Percentiles rank a stretch among this genome's conserved stretches.
Conservation (phyloP, 805 yeast genomes). For the Metschnikowia hibisci region DNA sequence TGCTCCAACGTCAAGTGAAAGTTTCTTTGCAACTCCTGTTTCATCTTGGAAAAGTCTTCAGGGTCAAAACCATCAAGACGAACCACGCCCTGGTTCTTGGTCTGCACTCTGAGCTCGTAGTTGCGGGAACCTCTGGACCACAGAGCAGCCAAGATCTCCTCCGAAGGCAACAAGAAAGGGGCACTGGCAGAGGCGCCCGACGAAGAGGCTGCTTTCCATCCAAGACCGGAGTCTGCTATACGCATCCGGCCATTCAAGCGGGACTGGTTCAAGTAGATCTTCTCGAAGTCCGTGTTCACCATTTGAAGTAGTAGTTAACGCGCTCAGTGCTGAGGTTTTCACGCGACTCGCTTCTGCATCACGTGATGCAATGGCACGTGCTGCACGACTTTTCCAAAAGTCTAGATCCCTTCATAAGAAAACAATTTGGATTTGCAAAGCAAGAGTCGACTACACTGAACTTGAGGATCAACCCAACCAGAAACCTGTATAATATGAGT, state of each 20-base stretch:
- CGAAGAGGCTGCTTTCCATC: conserved; percentile 76
- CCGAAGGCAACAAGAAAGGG: conserved; percentile 87
- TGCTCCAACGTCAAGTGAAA: conserved; percentile 72
- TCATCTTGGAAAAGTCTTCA: conserved; percentile 75
- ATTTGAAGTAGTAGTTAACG: conserved; percentile 15
- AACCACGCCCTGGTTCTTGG: conserved; percentile 82
- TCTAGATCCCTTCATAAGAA: too few species aligned
- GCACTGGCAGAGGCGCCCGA: conserved; percentile 41
- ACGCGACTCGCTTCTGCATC: too few species aligned
- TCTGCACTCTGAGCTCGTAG: conserved; percentile 81
- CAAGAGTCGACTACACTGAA: too few species aligned
- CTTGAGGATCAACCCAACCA: too few species aligned
- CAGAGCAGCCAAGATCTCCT: conserved; percentile 70
- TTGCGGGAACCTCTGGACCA: conserved; percentile 97
- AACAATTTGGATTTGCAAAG: too few species aligned
- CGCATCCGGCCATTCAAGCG: conserved; percentile 84
- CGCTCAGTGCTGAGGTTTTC: too few species aligned
- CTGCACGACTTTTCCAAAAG: too few species aligned
- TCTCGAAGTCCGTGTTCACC: conserved; percentile 77
- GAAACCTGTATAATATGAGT: too few species aligned
- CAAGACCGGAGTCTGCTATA: conserved; percentile 93
- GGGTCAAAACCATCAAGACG: conserved; percentile 88
- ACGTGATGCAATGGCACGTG: too few species aligned
- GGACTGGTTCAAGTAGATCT: conserved; percentile 85
- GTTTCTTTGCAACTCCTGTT: conserved; percentile 76